phyloP scores from a whole-genome alignment of 2,329 filamentous ascomycete species.

The Fusarium circinatum region DNA sequence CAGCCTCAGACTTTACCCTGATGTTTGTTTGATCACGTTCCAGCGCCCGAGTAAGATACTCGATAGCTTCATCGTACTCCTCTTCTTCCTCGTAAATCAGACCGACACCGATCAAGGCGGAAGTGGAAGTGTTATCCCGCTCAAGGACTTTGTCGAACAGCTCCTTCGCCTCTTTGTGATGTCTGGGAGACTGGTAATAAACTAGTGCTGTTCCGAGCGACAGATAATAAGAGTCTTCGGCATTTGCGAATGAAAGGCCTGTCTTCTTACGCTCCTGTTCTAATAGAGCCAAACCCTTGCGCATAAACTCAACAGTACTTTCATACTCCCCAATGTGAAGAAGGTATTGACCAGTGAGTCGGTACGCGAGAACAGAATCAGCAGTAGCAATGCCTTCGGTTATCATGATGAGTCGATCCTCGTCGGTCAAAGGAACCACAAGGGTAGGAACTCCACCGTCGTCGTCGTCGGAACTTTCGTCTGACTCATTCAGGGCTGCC shows the following conservation, averaged over 20 bases:
- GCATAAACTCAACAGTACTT: slow-evolving; percentile 80
- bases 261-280: slow-evolving; percentile 70
- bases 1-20: slow-evolving; percentile 84
- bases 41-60: slow-evolving; percentile 82
- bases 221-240: slow-evolving; percentile 77
- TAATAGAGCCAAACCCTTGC: slow-evolving; percentile 74
- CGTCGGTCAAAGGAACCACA: slow-evolving; percentile 71
- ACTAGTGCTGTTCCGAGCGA: slow-evolving; percentile 89
- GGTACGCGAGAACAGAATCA: slow-evolving; percentile 82
- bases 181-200: slow-evolving; percentile 87
- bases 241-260: slow-evolving; percentile 75
- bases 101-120: slow-evolving; percentile 88
- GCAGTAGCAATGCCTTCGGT: slow-evolving; percentile 74
- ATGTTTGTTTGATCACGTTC: slow-evolving; percentile 78
- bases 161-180: slow-evolving; percentile 88
- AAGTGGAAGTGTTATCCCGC: slow-evolving; percentile 78
- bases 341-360: slow-evolving; percentile 86
- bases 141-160: slow-evolving; percentile 85
- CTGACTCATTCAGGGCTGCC: slow-evolving; percentile 52
- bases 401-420: slow-evolving; percentile 85
- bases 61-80: slow-evolving; percentile 82
- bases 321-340: slow-evolving; percentile 87
- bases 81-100: slow-evolving; percentile 94
- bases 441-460: slow-evolving; percentile 65
- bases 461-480: slow-evolving; percentile 69